Evolutionary conservation across 2,329 filamentous ascomycete genomes (phyloP), one percentile per base, ranked within the genome.

Genomic region (Venturia carpophila): DNA sequence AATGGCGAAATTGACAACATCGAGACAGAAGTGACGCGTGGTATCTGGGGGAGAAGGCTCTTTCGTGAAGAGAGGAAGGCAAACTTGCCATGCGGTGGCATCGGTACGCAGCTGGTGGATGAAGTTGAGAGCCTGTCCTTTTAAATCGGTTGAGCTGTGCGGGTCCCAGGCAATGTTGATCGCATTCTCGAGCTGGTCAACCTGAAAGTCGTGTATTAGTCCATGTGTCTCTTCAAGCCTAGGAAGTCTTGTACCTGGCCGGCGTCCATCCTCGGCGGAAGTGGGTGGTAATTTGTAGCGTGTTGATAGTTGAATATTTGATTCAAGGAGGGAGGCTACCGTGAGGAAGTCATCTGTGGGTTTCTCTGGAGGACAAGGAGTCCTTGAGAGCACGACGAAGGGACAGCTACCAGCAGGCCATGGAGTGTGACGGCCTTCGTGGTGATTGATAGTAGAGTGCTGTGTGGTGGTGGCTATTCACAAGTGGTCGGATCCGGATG

Each of bases 101-200:
- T 97, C 88, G 73, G 87, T 81, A 69, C 92, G 87, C 68, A 97
- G 82, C 74, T 92, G 91, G 75, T 83, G 83, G 68, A 87, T 82
- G 76, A 90, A 95, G 64, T 91, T 85, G 75, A 90, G 89, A 69
- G 93, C 92, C 80, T 96, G 92, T 65, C 80, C 78, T 78, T 93
- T 92, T 73, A 95, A 82, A 69, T 81, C 78, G 72, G 84, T 86
- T 76, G 92, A 86, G 71, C 91, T 89, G 71, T 83, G 79, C 67
- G 91, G 90, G 77, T 93, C 88, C 80, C 87, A 94, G 77, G 91
- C 91, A 79, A 97, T 95, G 77, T 94, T 87, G 79, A 97, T 94
- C 77, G 94, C 94, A 80, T 91, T 93, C 79, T 94, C 90, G 77
- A 97, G 87, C 91, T 97, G 62, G 34, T 39, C 24, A 43, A 62